Percentiles rank a stretch among this genome's conserved stretches.
These are phyloP conservation scores for Magnaporthiopsis poae DNA, from an alignment of 2,329 filamentous ascomycete species.

Conservation along the genomic window DNA sequence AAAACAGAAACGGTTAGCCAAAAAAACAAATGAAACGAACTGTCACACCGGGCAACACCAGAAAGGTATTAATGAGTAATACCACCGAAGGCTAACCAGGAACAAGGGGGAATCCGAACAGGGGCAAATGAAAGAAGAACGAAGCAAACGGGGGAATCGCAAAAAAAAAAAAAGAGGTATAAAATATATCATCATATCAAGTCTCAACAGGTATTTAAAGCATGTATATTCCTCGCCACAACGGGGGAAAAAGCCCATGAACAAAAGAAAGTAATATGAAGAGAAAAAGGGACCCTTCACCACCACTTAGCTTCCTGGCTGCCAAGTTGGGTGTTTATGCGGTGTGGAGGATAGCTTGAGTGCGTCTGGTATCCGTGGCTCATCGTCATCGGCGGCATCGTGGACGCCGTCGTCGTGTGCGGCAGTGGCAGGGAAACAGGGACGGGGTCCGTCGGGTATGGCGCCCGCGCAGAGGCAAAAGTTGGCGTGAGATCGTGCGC, in stretches of 20 bases:
- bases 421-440: neutral
- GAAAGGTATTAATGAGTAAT: neutral
- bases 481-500: neutral
- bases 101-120: neutral
- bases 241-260: neutral
- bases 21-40: neutral
- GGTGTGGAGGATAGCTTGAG: neutral
- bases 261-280: neutral
- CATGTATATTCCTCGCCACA: neutral
- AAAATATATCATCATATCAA: neutral
- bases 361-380: neutral
- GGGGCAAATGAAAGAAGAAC: neutral
- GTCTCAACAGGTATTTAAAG: neutral
- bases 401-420: neutral
- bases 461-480: neutral
- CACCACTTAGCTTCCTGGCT: neutral
- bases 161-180: neutral
- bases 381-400: neutral
- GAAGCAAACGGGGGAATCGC: neutral
- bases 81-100: neutral
- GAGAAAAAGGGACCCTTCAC: neutral
- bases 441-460: neutral
- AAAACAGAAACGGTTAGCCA: neutral
- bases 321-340: constrained; percentile 1
- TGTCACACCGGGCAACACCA: neutral